phyloP scores from a whole-genome alignment of 148 eudicot genomes.

The Drosera capensis region DNA sequence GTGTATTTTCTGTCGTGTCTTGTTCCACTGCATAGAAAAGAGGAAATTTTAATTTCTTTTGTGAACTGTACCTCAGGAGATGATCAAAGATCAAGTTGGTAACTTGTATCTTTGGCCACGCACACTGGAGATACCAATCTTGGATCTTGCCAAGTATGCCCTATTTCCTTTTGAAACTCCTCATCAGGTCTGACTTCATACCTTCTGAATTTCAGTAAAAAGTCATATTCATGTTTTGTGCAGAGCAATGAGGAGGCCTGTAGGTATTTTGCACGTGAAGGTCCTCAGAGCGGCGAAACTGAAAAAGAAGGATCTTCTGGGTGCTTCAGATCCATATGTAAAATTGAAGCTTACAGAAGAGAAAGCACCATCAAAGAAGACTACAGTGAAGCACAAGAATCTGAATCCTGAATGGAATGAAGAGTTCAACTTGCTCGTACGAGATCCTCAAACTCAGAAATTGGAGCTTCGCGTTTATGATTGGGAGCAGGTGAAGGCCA shows the following conservation, averaged over 20 bases:
- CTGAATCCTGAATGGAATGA: slow-evolving; percentile 95
- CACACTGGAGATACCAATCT: slow-evolving; percentile 64
- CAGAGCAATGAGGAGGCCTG: slow-evolving; percentile 76
- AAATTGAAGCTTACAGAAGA: slow-evolving; percentile 73
- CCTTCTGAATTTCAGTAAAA: not conserved
- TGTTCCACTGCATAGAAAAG: no score
- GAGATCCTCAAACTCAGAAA: slow-evolving; percentile 69
- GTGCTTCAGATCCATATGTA: slow-evolving; percentile 82
- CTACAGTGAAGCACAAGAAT: slow-evolving; percentile 70
- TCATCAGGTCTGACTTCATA: not conserved
- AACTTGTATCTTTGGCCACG: slow-evolving; percentile 95
- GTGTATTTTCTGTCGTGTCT: not conserved
- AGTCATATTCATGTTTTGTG: slow-evolving; percentile 1
- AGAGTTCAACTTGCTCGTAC: slow-evolving; percentile 55
- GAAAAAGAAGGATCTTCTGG: slow-evolving; percentile 73
- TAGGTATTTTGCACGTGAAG: slow-evolving; percentile 74
- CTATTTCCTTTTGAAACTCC: not conserved
- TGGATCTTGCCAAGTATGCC: slow-evolving; percentile 69
- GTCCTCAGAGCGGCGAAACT: slow-evolving; percentile 61
- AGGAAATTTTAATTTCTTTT: not conserved
- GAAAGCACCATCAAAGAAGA: slow-evolving; percentile 77
- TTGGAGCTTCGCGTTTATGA: slow-evolving; percentile 51
- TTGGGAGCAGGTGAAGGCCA: slow-evolving; percentile 70
- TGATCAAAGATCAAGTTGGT: slow-evolving; percentile 74
- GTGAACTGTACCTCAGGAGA: slow-evolving; percentile 32